Evolutionary conservation across 441 rosid species (phyloP).

Genomic region (Croton laevigatus): DNA sequence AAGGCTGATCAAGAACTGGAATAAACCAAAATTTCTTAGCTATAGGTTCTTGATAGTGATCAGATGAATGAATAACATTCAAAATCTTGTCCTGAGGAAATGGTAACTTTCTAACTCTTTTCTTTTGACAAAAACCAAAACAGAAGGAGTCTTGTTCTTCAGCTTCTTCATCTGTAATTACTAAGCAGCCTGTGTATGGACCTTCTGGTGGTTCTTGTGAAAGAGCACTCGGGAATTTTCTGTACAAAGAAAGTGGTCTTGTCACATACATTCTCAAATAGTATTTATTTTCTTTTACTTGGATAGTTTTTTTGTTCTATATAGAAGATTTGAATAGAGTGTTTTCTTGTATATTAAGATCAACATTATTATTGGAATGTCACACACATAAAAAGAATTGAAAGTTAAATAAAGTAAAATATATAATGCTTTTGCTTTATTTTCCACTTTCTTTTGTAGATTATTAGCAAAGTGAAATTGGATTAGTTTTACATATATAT

Average conservation of each 20-base stretch:
- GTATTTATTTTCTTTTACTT: neutral
- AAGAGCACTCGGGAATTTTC: constrained; percentile 35
- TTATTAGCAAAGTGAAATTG: neutral
- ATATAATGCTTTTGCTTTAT: constrained; percentile 13
- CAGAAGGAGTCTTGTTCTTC: constrained; percentile 37
- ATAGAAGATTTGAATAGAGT: neutral
- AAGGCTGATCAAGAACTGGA: constrained; percentile 70
- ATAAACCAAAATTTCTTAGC: constrained; percentile 55
- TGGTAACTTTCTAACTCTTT: constrained; percentile 37
- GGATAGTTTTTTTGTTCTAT: neutral
- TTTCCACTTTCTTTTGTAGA: neutral
- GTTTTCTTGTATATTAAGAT: constrained; percentile 20
- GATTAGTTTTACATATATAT: too few species aligned
- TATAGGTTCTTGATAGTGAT: constrained; percentile 28
- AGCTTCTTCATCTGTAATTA: constrained; percentile 53
- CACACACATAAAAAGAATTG: neutral
- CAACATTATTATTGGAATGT: neutral
- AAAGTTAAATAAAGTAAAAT: neutral
- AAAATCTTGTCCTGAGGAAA: constrained; percentile 61
- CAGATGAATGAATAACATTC: constrained; percentile 41
- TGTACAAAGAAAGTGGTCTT: constrained; percentile 54
- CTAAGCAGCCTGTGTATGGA: constrained; percentile 51
- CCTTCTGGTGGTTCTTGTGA: constrained; percentile 49
- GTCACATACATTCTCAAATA: constrained; percentile 56
- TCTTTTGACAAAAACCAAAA: constrained; percentile 40